Evolutionary conservation across 495 filamentous ascomycete genomes (phyloP).

Genomic region (Pyronema domesticum): DNA sequence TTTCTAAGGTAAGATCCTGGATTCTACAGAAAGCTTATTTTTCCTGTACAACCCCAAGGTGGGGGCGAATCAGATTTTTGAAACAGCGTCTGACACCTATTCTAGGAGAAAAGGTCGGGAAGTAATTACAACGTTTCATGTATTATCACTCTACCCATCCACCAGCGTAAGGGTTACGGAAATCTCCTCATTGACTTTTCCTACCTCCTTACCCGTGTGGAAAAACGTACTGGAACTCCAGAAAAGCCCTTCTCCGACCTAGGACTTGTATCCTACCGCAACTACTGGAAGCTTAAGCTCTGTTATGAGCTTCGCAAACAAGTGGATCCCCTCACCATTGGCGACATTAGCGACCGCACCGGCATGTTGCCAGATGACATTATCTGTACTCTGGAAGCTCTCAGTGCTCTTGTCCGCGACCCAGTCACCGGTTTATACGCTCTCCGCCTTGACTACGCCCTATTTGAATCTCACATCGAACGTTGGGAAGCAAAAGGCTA

Average conservation of each 20-base stretch:
- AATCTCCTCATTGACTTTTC: conserved; percentile 96
- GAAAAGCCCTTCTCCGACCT: conserved; percentile 97
- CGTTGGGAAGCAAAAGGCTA: conserved; percentile 78
- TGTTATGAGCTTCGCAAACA: conserved; percentile 60
- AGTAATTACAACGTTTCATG: conserved; percentile 94
- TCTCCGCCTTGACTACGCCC: conserved; percentile 63
- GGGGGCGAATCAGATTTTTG: not conserved
- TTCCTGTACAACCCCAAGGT: not conserved
- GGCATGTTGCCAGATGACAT: conserved; percentile 95
- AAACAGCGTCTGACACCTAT: not conserved
- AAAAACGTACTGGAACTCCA: conserved; percentile 86
- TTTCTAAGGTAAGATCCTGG: conserved; percentile 48
- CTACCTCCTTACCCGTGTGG: conserved; percentile 81
- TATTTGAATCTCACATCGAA: conserved; percentile 65
- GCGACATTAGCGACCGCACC: conserved; percentile 68
- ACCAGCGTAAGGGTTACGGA: conserved; percentile 92
- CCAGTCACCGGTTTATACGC: conserved; percentile 77
- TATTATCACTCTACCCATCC: conserved; percentile 86
- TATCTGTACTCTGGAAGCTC: conserved; percentile 73
- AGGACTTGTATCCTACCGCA: conserved; percentile 89
- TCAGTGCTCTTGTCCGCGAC: conserved; percentile 76
- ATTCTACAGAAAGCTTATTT: not conserved
- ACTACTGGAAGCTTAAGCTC: conserved; percentile 82
- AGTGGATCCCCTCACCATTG: conserved; percentile 37
- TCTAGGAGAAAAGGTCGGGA: conserved; percentile 71